phyloP scores from a whole-genome alignment of 139 green algal genomes.

The Chlorella sp. region DNA sequence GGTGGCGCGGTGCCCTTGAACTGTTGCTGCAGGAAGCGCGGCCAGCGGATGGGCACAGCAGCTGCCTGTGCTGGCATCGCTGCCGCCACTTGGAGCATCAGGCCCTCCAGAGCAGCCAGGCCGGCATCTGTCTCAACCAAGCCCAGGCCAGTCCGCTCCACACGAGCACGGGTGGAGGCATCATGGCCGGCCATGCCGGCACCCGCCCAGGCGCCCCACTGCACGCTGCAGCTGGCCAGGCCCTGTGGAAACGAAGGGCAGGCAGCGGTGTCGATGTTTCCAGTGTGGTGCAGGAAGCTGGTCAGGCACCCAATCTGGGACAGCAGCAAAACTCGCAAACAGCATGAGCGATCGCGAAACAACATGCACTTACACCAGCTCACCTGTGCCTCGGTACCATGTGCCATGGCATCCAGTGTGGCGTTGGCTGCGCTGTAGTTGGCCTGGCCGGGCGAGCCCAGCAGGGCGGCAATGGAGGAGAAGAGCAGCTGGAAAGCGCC shows the following conservation, averaged over 20 bases:
- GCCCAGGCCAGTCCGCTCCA: constrained; percentile 79
- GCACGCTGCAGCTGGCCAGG: constrained; percentile 37
- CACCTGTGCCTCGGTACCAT: background rate
- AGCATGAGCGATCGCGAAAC: background rate
- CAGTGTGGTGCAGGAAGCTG: no score
- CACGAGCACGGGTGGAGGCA: constrained; percentile 44
- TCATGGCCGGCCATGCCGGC: constrained; percentile 59
- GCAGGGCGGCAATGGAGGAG: constrained; percentile 67
- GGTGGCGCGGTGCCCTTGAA: constrained; percentile 11
- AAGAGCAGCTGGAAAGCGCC: constrained; percentile 50
- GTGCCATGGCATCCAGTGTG: constrained; percentile 48
- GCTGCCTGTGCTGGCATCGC: constrained; percentile 12
- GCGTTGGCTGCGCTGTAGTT: constrained; percentile 76
- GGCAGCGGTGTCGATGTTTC: no score
- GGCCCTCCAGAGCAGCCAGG: constrained; percentile 27
- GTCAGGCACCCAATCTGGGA: no score
- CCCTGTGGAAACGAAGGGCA: constrained; percentile 16
- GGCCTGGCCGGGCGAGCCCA: constrained; percentile 64
- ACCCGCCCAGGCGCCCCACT: constrained; percentile 69
- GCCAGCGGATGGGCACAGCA: constrained; percentile 59
- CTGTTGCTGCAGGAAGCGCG: constrained; percentile 43
- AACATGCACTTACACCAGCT: no score
- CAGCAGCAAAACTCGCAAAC: no score
- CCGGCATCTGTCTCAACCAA: constrained; percentile 48
- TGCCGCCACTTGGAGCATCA: constrained; percentile 25